Evolutionary conservation across 1,139 yeast genomes (phyloP).

Genomic region (Suhomyces coccinellae): DNA sequence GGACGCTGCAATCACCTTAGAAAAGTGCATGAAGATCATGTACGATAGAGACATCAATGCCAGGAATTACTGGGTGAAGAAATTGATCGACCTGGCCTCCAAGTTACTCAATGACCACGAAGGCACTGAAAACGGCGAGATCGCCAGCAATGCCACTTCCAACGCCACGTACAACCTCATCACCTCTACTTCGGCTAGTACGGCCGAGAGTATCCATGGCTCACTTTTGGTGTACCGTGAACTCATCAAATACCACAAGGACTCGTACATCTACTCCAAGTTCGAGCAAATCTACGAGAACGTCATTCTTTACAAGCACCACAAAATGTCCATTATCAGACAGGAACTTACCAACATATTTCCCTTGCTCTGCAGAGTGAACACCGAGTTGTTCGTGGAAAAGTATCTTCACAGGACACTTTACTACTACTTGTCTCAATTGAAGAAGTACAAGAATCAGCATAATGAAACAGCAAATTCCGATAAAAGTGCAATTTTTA

Average conservation of each 20-base stretch:
- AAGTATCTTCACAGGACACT: slow-evolving; percentile 80
- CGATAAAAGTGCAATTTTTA: slow-evolving; percentile 75
- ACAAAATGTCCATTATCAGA: slow-evolving; percentile 72
- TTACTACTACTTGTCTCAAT: slow-evolving; percentile 72
- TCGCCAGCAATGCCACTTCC: slow-evolving; percentile 16
- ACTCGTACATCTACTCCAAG: slow-evolving; percentile 46
- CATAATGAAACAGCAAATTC: slow-evolving; percentile 42
- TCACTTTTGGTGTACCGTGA: slow-evolving; percentile 81
- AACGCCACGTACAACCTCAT: slow-evolving; percentile 28
- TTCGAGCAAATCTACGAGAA: slow-evolving; percentile 79
- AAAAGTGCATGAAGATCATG: slow-evolving; percentile 74
- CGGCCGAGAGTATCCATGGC: slow-evolving; percentile 81
- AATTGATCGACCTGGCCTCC: slow-evolving; percentile 63
- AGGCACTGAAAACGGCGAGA: slow-evolving; percentile 8
- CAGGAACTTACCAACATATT: slow-evolving; percentile 80
- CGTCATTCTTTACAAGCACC: slow-evolving; percentile 72
- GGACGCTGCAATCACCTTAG: slow-evolving; percentile 83
- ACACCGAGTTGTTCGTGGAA: slow-evolving; percentile 74
- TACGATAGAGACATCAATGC: slow-evolving; percentile 75
- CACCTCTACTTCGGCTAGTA: slow-evolving; percentile 28
- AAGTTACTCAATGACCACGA: slow-evolving; percentile 33
- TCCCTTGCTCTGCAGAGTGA: slow-evolving; percentile 80
- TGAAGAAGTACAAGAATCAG: slow-evolving; percentile 62
- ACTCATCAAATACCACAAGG: slow-evolving; percentile 66
- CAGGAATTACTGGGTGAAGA: slow-evolving; percentile 71